phyloP scores from a whole-genome alignment of 1,139 yeast genomes.

The Geotrichum restrictum region DNA sequence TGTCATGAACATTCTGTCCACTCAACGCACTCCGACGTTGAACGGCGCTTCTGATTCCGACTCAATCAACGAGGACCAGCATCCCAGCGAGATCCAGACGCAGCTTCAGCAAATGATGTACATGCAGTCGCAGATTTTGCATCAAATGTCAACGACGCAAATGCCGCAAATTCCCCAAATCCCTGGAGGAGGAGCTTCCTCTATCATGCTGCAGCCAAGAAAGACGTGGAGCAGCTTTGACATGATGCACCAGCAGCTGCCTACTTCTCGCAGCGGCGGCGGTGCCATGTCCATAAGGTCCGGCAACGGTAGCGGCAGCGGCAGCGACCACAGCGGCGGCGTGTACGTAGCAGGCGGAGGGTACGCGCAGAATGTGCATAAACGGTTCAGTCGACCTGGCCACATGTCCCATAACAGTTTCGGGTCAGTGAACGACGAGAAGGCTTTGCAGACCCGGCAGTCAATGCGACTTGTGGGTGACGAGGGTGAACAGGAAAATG shows the following conservation, averaged over 20 bases:
- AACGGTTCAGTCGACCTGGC: constrained; percentile 3
- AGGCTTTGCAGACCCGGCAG: background rate
- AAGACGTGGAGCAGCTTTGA: constrained; percentile 19
- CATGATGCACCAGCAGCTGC: constrained; percentile 1
- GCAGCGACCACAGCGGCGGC: background rate
- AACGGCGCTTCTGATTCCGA: constrained; percentile 7
- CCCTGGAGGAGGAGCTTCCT: background rate
- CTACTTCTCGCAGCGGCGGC: constrained; percentile 18
- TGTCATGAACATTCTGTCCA: constrained; percentile 8
- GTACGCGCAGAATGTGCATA: background rate
- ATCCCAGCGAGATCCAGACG: constrained; percentile 22
- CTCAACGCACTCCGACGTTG: constrained; percentile 23
- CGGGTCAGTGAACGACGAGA: background rate
- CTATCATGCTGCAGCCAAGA: background rate
- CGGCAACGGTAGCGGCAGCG: constrained; percentile 24
- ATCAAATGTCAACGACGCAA: constrained; percentile 22
- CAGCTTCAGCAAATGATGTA: constrained; percentile 27
- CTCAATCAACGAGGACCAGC: background rate
- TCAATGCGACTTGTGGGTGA: background rate
- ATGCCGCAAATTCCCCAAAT: background rate
- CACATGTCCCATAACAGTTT: constrained; percentile 5
- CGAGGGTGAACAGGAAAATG: background rate
- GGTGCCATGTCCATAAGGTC: constrained; percentile 31
- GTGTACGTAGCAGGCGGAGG: background rate
- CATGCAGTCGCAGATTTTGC: constrained; percentile 25